Conservation (phyloP, 495 filamentous ascomycete genomes). For the Antarctomyces pellizariae region DNA sequence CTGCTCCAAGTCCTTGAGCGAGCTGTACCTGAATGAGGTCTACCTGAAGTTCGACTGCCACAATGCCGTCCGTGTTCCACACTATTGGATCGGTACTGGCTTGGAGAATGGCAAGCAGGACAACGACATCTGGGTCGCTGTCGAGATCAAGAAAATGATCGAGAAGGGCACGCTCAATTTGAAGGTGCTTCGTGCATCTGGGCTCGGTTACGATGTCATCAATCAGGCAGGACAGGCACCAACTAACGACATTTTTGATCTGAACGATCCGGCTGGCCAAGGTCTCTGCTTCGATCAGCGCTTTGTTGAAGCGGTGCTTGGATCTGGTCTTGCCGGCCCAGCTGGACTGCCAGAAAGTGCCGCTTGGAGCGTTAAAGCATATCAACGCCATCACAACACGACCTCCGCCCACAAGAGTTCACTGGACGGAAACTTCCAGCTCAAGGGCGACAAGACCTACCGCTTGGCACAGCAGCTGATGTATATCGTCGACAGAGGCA, state of each 20-base stretch:
- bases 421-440: conserved; percentile 11
- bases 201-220: conserved; percentile 10
- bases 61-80: too few species aligned
- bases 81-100: too few species aligned
- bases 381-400: conserved; percentile 7
- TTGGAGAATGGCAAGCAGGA: conserved; percentile 10
- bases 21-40: conserved; percentile 11
- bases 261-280: conserved; percentile 6
- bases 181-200: conserved; percentile 9
- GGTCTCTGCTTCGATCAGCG: conserved; percentile 8
- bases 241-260: conserved; percentile 7
- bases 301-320: conserved; percentile 11
- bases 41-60: conserved; percentile 9
- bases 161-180: conserved; percentile 7
- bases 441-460: conserved; percentile 9
- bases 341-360: neutral
- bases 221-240: conserved; percentile 1
- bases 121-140: conserved; percentile 7
- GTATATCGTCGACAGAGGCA: conserved; percentile 9
- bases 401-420: conserved; percentile 10
- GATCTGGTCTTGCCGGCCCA: neutral
- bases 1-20: conserved; percentile 6
- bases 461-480: conserved; percentile 9
- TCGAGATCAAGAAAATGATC: conserved; percentile 6
- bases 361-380: conserved; percentile 4